phyloP scores from a whole-genome alignment of 345 rosid genomes.

The Lumnitzera littorea region DNA sequence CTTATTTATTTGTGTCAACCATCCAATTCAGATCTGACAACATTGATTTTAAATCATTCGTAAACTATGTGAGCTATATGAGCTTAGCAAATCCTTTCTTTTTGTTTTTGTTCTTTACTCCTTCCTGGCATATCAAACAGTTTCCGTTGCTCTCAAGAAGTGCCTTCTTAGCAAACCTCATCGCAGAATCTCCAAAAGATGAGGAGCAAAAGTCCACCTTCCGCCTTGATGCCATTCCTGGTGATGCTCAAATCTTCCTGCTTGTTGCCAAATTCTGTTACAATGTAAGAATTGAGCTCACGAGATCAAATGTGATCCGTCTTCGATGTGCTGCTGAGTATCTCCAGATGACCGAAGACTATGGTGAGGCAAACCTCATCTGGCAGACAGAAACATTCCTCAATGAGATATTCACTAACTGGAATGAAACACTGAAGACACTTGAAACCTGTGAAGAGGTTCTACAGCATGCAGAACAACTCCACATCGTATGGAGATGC shows the following conservation, averaged over 20 bases:
- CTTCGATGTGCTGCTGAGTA: conserved; percentile 89
- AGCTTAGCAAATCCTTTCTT: too few species aligned
- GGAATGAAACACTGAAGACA: conserved; percentile 69
- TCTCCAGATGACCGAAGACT: conserved; percentile 70
- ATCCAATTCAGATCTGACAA: too few species aligned
- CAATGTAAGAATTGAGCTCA: conserved; percentile 63
- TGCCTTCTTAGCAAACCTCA: conserved; percentile 46
- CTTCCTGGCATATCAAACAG: conserved; percentile 21
- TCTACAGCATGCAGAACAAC: conserved; percentile 59
- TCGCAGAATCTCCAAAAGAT: conserved; percentile 29
- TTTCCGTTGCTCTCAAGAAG: conserved; percentile 91
- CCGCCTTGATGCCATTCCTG: conserved; percentile 69
- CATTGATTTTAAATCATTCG: too few species aligned
- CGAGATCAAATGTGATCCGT: conserved; percentile 44
- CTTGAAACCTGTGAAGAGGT: conserved; percentile 67
- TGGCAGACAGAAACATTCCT: conserved; percentile 58
- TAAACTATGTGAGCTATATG: too few species aligned
- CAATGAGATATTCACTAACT: conserved; percentile 41
- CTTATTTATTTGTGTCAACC: too few species aligned
- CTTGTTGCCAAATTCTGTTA: conserved; percentile 82
- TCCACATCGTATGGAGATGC: conserved; percentile 73
- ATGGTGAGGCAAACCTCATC: conserved; percentile 67
- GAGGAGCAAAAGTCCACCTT: conserved; percentile 35
- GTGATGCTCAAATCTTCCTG: conserved; percentile 67
- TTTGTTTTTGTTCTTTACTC: neutral